Evolutionary conservation across 2,329 filamentous ascomycete genomes (phyloP).

Genomic region (Domatiomyces catenatus): DNA sequence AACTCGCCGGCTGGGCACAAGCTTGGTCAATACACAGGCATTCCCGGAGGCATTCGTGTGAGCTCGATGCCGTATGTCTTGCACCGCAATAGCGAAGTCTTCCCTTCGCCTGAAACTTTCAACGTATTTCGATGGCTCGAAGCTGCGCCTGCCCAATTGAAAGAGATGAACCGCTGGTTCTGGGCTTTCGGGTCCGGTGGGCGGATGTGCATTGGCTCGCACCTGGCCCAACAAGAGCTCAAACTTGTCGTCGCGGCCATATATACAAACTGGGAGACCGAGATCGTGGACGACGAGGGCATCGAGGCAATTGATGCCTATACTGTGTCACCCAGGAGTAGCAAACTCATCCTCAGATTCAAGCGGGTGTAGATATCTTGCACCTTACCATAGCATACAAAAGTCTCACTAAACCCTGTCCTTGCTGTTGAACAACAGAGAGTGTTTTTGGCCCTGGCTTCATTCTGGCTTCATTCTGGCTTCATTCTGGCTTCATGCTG

Average conservation of each 20-base stretch:
- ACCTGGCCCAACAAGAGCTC: constrained; percentile 45
- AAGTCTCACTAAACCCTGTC: too few species aligned
- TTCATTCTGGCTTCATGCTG: too few species aligned
- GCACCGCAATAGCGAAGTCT: constrained; percentile 35
- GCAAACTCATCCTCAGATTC: constrained; percentile 45
- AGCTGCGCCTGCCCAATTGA: constrained; percentile 23
- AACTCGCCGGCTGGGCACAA: constrained; percentile 18
- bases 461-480: too few species aligned
- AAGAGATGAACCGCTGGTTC: constrained; percentile 34
- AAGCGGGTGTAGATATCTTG: constrained; percentile 18
- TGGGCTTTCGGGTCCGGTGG: constrained; percentile 38
- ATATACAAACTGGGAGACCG: constrained; percentile 50
- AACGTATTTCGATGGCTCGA: constrained; percentile 35
- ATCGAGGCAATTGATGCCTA: constrained; percentile 54
- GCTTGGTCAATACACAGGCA: constrained; percentile 26
- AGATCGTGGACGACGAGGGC: constrained; percentile 45
- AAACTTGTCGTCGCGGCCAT: constrained; percentile 56
- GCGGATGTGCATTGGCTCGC: constrained; percentile 35
- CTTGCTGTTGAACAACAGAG: too few species aligned
- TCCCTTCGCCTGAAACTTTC: constrained; percentile 34
- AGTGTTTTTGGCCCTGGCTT: too few species aligned
- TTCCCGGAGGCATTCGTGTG: constrained; percentile 30
- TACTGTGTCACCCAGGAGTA: constrained; percentile 41
- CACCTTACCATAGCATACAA: too few species aligned
- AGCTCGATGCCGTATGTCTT: constrained; percentile 37